These are phyloP conservation scores for Epichloe gansuensis DNA, from an alignment of 2,329 filamentous ascomycete species.

Conservation along the genomic window DNA sequence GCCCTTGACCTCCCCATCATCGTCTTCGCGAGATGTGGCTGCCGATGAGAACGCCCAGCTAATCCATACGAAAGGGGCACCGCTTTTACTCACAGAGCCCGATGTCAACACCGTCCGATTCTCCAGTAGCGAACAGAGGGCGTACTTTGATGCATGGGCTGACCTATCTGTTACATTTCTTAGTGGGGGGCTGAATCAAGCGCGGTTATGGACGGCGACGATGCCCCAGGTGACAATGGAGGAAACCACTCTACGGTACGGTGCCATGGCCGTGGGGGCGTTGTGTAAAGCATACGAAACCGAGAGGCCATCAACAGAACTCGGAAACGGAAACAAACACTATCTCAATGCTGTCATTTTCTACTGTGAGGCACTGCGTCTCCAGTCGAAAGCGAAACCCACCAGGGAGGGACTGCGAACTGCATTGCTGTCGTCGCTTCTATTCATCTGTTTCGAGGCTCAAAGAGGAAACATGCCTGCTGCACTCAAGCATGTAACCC, in stretches of 20 bases:
- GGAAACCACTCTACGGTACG: conserved; percentile 24
- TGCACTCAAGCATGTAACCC: conserved; percentile 27
- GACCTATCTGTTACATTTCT: conserved; percentile 22
- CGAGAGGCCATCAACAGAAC: conserved; percentile 10
- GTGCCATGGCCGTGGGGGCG: conserved; percentile 28
- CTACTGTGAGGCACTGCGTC: conserved; percentile 28
- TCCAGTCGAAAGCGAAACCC: conserved; percentile 24
- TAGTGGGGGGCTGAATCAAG: conserved; percentile 20
- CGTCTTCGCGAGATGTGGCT: not conserved
- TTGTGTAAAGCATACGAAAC: conserved; percentile 21
- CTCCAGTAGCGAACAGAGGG: conserved; percentile 19
- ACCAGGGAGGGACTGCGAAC: conserved; percentile 25
- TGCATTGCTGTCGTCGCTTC: conserved; percentile 24
- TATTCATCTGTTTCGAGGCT: conserved; percentile 30
- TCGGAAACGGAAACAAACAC: conserved; percentile 20
- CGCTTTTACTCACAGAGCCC: conserved; percentile 20
- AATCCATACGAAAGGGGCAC: conserved; percentile 19
- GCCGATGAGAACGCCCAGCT: conserved; percentile 14
- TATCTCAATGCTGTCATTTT: conserved; percentile 27
- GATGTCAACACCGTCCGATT: conserved; percentile 22
- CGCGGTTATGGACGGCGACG: conserved; percentile 25
- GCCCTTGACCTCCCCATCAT: conserved; percentile 1
- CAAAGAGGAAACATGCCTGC: conserved; percentile 27
- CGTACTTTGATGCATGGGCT: conserved; percentile 27
- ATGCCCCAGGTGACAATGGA: conserved; percentile 27